phyloP scores from a whole-genome alignment of 2,329 filamentous ascomycete species.

The Paradendryphiella salina region DNA sequence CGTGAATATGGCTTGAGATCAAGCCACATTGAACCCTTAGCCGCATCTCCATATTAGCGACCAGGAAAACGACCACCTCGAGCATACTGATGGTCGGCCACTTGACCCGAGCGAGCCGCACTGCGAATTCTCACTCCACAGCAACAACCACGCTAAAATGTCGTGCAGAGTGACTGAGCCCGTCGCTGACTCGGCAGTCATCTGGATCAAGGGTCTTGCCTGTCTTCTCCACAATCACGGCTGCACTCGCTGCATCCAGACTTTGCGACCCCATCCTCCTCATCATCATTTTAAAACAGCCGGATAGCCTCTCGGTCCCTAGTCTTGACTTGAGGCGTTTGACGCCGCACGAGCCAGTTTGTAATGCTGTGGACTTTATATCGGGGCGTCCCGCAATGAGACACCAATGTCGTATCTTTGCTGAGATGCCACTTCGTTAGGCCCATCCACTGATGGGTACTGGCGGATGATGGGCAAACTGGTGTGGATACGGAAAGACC shows the following conservation, averaged over 20 bases:
- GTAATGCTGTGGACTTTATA: not conserved
- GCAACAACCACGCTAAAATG: constrained; percentile 26
- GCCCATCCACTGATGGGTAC: constrained; percentile 1
- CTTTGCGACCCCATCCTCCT: constrained; percentile 20
- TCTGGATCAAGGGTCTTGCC: constrained; percentile 19
- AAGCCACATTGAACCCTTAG: not conserved
- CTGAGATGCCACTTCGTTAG: not conserved
- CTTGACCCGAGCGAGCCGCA: constrained; percentile 22
- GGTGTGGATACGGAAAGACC: constrained; percentile 16
- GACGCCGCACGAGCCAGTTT: constrained; percentile 11
- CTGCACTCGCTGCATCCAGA: constrained; percentile 19
- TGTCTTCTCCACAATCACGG: constrained; percentile 24
- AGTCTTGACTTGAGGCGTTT: constrained; percentile 6
- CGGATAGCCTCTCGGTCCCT: constrained; percentile 4
- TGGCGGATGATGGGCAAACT: constrained; percentile 18
- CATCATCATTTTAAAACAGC: constrained; percentile 5
- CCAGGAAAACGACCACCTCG: constrained; percentile 10
- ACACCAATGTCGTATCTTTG: not conserved
- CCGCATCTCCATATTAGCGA: constrained; percentile 5
- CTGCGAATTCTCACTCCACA: constrained; percentile 21
- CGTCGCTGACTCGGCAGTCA: constrained; percentile 14
- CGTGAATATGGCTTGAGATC: constrained; percentile 1
- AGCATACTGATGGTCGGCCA: constrained; percentile 20
- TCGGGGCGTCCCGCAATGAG: not conserved
- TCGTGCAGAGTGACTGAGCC: constrained; percentile 28